Evolutionary conservation across 2,329 filamentous ascomycete genomes (phyloP), one percentile per base, ranked within the genome.

Genomic region (Fusarium phyllophilum): DNA sequence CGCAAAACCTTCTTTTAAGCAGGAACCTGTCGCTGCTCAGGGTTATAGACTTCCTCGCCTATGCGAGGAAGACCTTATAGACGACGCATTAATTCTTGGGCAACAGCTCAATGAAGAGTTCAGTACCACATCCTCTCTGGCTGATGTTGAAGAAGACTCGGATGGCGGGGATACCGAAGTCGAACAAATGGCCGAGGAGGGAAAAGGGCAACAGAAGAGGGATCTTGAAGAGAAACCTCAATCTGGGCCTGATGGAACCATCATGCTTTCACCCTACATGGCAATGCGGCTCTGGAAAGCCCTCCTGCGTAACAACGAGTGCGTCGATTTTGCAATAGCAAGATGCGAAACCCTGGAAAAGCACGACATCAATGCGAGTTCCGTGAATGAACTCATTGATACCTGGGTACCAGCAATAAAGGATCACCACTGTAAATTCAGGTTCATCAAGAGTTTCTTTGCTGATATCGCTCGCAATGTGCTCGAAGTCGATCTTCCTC

Each of bases 31-130:
- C 26, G 14, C 31, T 33, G 12, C 46, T 22, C 45, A 29, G 24
- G 51, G 24, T 31, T n/a, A 41, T 29, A 7, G 12, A 14, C 18
- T 13, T 42, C 51, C 36, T 29, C 26, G 5, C n/a, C 36, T 22
- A 26, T 24, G 39, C 8, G 10, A 44, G 8, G 31, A 58, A 29
- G 29, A 48, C 15, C 24, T 59, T 24, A 72, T 74, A 48, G 20
- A 33, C 36, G 45, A 39, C 34, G 18, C 57, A 6, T 5, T 72
- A 15, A 3, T 20, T 8, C 14, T 29, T 34, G 62, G 49, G 36
- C 17, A n/a, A 9, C 20, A 65, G 15, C 46, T 74, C 38, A 46
- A 36, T 8, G 13, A 38, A 22, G 62, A 72, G 46, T 72, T 41
- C n/a, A 24, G 36, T 26, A n/a, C 46, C 17, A 15, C 10, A 5